Evolutionary conservation across 331 rosid genomes (phyloP).

Genomic region (Erythrophleum ivorense): DNA sequence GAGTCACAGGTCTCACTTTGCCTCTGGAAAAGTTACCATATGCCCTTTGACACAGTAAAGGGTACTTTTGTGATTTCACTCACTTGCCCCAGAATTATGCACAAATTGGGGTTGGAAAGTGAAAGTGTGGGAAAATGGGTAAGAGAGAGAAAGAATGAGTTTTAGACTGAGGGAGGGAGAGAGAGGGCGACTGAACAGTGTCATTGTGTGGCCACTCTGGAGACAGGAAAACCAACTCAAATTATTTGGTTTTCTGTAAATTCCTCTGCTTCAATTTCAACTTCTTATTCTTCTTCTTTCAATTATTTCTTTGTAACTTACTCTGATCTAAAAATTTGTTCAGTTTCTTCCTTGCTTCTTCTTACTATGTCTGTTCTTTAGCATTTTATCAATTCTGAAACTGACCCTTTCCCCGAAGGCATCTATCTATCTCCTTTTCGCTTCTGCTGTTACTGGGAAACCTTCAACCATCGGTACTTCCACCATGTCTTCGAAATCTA

Average conservation of each 20-base stretch:
- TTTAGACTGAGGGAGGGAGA: conserved; percentile 9
- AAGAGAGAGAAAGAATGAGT: conserved; percentile 25
- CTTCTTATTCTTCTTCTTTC: conserved; percentile 23
- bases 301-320: conserved; percentile 23
- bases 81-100: conserved; percentile 13
- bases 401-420: conserved; percentile 36
- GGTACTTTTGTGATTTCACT: conserved; percentile 50
- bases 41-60: conserved; percentile 37
- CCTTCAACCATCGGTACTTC: background rate
- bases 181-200: conserved; percentile 3
- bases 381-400: conserved; percentile 37
- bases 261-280: conserved; percentile 39
- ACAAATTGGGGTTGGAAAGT: background rate
- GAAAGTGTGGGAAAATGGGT: background rate
- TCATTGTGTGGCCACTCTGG: conserved; percentile 37
- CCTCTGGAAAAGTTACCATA: conserved; percentile 55
- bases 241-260: conserved; percentile 52
- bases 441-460: conserved; percentile 2
- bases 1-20: conserved; percentile 1
- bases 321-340: conserved; percentile 47
- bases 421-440: conserved; percentile 17
- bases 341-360: conserved; percentile 36
- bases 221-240: conserved; percentile 63
- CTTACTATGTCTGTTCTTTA: conserved; percentile 55
- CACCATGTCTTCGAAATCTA: conserved; percentile 83